phyloP scores from a whole-genome alignment of 140 eudicot genomes.

The Bidens hawaiensis region DNA sequence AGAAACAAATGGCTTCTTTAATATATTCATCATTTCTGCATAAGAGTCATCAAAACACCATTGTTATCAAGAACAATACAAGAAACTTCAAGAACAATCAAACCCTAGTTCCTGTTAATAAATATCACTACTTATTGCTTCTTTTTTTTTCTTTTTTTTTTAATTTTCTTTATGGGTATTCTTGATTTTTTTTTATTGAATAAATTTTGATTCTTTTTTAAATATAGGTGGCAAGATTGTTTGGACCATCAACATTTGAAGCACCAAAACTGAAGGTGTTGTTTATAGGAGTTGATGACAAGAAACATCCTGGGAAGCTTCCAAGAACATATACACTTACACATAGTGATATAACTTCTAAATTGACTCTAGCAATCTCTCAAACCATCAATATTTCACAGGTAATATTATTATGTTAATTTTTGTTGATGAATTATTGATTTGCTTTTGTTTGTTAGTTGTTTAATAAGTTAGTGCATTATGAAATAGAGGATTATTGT shows the following conservation, averaged over 20 bases:
- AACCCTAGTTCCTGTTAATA: constrained; percentile 48
- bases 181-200: constrained; percentile 3
- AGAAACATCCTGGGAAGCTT: constrained; percentile 79
- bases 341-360: constrained; percentile 86
- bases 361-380: constrained; percentile 86
- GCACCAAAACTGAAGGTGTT: constrained; percentile 87
- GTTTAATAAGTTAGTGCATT: not conserved
- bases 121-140: not conserved
- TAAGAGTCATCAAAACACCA: constrained; percentile 25
- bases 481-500: constrained; percentile 20
- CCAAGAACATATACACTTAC: constrained; percentile 96
- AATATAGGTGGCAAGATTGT: constrained; percentile 69
- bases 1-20: constrained; percentile 51
- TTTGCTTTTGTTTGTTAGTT: constrained; percentile 3
- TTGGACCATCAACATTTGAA: constrained; percentile 96
- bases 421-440: not conserved
- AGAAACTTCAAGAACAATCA: constrained; percentile 38
- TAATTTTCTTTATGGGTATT: constrained; percentile 9
- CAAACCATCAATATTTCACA: constrained; percentile 88
- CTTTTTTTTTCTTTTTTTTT: too few species aligned
- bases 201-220: constrained; percentile 9
- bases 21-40: constrained; percentile 25
- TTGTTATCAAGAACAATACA: constrained; percentile 30
- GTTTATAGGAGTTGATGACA: constrained; percentile 80
- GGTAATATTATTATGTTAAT: constrained; percentile 39